Base-by-base conservation (phyloP, 1,284 basidiomycete genomes). In the Boletus sp. region DNA sequence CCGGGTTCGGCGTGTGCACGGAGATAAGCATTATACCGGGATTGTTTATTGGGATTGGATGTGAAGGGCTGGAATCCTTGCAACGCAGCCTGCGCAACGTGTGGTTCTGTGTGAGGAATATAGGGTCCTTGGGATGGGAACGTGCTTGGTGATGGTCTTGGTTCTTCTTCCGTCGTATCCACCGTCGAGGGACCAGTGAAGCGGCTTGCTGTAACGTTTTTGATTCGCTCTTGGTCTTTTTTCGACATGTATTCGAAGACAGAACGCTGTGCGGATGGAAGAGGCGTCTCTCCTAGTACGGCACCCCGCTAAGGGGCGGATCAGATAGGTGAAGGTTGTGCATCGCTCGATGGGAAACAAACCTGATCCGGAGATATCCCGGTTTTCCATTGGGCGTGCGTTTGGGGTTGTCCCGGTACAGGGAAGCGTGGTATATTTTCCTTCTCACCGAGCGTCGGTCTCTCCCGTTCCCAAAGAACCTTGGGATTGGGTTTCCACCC, bases 211-310 rank as follows among this genome's bases (percentile, higher is more conserved):
- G 85, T 77, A 29, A 90, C 80, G 12, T 82, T 81, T 59, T 91
- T 85, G 4, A 98, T 80, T 3, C 94, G 86, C 59, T 96, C 94
- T 53, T 85, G 83, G 65, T 96, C 93, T 70, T 95, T 96, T 62
- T 89, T 84, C 0, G 94, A 95, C 69, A 98, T 86, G 72, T 89
- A 98, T 50, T 98, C 94, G 67, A 96, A 96, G 4, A 99, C 84
- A 0, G 94, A 96, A 43, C 85, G 86, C 2, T 86, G 82, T 41
- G 84, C 84, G 2, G 85, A 77, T 2, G 86, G 83, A 7, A 91
- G 77, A 5, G 83, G 83, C 1, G 82, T 82, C 74, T 98, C 96
- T 49, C 96, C 96, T 0, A 99, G 79, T 9, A 91, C 78, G 3
- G 80, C 75, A 31, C 94, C 96, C 51, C 96, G 84, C 89, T 96